Percentiles rank a stretch among this genome's conserved stretches.
Evolutionary conservation across 1,284 basidiomycete genomes (phyloP).

Genomic region (Marasmius tenuissimus): DNA sequence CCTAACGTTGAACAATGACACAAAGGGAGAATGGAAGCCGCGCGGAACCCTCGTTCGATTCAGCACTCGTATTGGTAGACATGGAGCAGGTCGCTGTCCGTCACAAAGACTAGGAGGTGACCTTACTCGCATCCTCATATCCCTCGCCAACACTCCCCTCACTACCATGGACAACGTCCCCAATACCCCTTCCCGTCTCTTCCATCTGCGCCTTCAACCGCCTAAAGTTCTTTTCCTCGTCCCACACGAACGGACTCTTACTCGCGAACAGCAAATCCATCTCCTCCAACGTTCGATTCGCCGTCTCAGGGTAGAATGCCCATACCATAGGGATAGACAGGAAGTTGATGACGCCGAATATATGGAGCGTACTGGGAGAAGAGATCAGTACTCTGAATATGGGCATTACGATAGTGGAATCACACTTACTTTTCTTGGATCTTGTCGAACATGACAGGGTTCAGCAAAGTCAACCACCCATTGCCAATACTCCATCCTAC

Average conservation of each 20-base stretch:
- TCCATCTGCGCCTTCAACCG: slow-evolving; percentile 22
- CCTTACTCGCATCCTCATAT: too few species aligned
- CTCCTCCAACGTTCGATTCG: slow-evolving; percentile 53
- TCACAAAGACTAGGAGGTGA: too few species aligned
- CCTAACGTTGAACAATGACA: too few species aligned
- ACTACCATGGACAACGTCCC: slow-evolving; percentile 5
- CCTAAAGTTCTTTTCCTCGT: slow-evolving; percentile 37
- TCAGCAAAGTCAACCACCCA: slow-evolving; percentile 36
- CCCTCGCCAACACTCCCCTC: neutral
- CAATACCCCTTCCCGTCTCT: slow-evolving; percentile 7
- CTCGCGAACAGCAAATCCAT: slow-evolving; percentile 49
- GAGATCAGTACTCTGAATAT: slow-evolving; percentile 6
- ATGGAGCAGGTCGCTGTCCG: too few species aligned
- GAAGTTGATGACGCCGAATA: slow-evolving; percentile 49
- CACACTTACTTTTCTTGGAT: slow-evolving; percentile 30
- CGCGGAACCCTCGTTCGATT: too few species aligned
- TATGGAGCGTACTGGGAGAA: slow-evolving; percentile 35
- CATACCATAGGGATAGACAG: slow-evolving; percentile 47
- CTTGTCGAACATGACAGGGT: slow-evolving; percentile 36
- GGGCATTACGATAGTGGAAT: neutral
- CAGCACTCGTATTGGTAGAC: too few species aligned
- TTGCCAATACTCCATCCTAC: slow-evolving; percentile 55
- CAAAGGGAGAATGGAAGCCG: too few species aligned
- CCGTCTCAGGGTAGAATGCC: slow-evolving; percentile 49
- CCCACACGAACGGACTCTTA: slow-evolving; percentile 46